A percentile compares a stretch with the other conserved stretches of the same genome.
Evolutionary conservation across 1,139 yeast species (phyloP).

Genomic region (Pichia sp.): DNA sequence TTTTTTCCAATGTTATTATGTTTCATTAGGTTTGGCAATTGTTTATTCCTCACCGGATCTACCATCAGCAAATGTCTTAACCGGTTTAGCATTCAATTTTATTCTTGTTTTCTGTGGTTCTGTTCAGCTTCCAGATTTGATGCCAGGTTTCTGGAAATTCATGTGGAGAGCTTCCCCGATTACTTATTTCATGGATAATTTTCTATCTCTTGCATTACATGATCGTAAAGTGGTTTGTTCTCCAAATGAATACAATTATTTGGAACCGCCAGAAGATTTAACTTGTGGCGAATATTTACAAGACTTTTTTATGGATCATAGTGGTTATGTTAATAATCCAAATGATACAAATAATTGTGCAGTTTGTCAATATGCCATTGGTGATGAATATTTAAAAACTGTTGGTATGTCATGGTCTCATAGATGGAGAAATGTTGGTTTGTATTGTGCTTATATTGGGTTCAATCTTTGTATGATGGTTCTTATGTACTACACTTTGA

Average conservation of each 20-base stretch:
- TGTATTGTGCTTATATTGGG: constrained; percentile 48
- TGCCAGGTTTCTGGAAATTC: constrained; percentile 67
- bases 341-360: constrained; percentile 47
- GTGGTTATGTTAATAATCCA: constrained; percentile 54
- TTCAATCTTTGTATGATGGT: constrained; percentile 37
- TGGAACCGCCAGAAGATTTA: constrained; percentile 48
- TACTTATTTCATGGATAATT: constrained; percentile 55
- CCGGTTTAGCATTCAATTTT: constrained; percentile 47
- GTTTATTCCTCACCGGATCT: constrained; percentile 53
- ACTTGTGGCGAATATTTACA: constrained; percentile 52
- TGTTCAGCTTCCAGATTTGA: constrained; percentile 45
- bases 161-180: constrained; percentile 67
- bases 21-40: constrained; percentile 46
- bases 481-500: constrained; percentile 13
- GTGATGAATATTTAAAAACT: constrained; percentile 46
- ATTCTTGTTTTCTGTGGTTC: constrained; percentile 57
- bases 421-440: constrained; percentile 64
- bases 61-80: constrained; percentile 51
- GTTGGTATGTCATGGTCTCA: constrained; percentile 41
- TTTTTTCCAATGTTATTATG: constrained; percentile 49
- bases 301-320: constrained; percentile 29
- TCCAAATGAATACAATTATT: constrained; percentile 40
- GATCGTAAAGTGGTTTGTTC: constrained; percentile 49
- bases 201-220: constrained; percentile 46
- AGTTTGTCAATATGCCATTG: constrained; percentile 49